Percentiles rank a stretch among this genome's conserved stretches.
phyloP scores from a whole-genome alignment of 2,329 filamentous ascomycete species.

The Lasiodiplodia sp. region DNA sequence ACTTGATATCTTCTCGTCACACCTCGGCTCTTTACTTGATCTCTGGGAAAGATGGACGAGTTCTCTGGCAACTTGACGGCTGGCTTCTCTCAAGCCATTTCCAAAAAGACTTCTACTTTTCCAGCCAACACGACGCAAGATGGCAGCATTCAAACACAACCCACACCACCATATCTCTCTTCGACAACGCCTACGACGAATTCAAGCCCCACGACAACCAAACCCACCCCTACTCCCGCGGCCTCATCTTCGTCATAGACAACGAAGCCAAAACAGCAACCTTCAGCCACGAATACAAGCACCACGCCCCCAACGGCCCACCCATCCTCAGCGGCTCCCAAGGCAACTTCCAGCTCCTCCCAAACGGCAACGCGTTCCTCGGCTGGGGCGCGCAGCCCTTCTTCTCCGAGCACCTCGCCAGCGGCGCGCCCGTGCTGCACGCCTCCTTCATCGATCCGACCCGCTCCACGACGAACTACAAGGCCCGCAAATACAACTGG shows the following conservation, averaged over 20 bases:
- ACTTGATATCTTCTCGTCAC: conserved; percentile 61
- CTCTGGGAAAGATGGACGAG: conserved; percentile 54
- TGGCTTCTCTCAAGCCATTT: conserved; percentile 34
- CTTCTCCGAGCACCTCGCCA: conserved; percentile 52
- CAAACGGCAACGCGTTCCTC: conserved; percentile 61
- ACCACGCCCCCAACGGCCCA: conserved; percentile 44
- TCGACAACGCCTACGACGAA: conserved; percentile 61
- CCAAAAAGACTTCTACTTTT: conserved; percentile 51
- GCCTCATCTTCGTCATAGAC: conserved; percentile 4
- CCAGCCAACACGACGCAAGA: conserved; percentile 62
- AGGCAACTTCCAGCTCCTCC: conserved; percentile 61
- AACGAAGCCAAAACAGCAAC: neutral
- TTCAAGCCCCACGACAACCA: conserved; percentile 44
- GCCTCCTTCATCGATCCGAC: conserved; percentile 48
- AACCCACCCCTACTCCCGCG: conserved; percentile 38
- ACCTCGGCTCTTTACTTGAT: conserved; percentile 57
- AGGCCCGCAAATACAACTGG: conserved; percentile 18
- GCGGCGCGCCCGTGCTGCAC: conserved; percentile 61
- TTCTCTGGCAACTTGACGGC: conserved; percentile 59
- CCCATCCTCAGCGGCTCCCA: conserved; percentile 57
- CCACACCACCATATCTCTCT: conserved; percentile 61
- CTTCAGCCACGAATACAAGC: conserved; percentile 42
- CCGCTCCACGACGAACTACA: conserved; percentile 35
- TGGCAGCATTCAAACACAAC: conserved; percentile 55
- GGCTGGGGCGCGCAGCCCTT: conserved; percentile 61